Base-by-base conservation (phyloP, 352 stramenopile species). In the Pythium brachiatum region DNA sequence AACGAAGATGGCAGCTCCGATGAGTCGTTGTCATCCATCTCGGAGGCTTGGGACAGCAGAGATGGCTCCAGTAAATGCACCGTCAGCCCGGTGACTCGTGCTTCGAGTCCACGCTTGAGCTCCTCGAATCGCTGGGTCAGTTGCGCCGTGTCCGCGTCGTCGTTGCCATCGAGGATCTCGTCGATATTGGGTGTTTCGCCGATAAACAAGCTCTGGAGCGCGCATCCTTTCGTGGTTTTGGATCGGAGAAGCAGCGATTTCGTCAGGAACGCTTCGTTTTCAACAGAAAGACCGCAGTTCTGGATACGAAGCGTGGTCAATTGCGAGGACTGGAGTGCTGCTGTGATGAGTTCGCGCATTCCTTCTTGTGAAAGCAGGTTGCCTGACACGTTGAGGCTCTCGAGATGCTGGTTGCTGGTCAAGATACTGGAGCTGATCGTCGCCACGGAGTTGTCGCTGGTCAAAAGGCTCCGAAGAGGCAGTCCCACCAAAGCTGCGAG, bases 301-400 rank as follows among this genome's bases (percentile, higher is more conserved):
- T 71, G 65, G 25, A 88, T 32, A 5, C 82, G 56, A 1, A 88
- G 64, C 11, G 53, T 50, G 7, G 63, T 53, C 2, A 88, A 21
- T 9, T 13, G 26, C 8, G 48, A 36, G 0, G 47, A 23, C 31
- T 60, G 41, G 16, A 70, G 20, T 3, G 54, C 32, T 6, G 55
- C 25, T 9, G 29, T 59, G 18, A 73, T 58, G 3, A 88, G 41
- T 6, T 84, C 74, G 0, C 72, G 70, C 29, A 79, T 60, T 0
- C 60, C 69, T 18, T 79, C 69, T 4, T 80, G 70, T 0, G 67
- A 69, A 6, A 88, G 56, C 8, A 56, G 41, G 29, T 88, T 88
- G 0, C 67, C 60, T 0, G 64, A 48, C 3, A 86, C 43, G 26
- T 75, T 55, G 0, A 88, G 50, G 27, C 44, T 57, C 29, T 71